A percentile compares a stretch with the other conserved stretches of the same genome.
Conservation (phyloP, 257 asterid genomes). For the Gentiana macrophylla region DNA sequence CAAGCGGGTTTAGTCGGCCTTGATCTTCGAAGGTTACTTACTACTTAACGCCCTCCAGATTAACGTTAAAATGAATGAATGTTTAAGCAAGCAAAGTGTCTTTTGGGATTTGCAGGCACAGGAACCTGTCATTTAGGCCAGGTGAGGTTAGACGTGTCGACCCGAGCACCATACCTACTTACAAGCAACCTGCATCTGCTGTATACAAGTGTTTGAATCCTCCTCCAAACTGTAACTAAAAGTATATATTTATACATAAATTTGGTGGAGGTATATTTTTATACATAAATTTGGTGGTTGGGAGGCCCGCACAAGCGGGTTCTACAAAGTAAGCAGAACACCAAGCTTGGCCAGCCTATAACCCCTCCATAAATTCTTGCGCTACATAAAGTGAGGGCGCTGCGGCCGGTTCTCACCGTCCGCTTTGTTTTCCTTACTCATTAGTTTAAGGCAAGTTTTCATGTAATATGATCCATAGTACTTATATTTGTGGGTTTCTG, state of each 20-base stretch:
- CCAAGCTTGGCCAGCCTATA: slow-evolving; percentile 95
- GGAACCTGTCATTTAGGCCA: slow-evolving; percentile 59
- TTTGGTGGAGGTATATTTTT: too few species aligned
- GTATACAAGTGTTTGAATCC: slow-evolving; percentile 82
- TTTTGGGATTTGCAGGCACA: slow-evolving; percentile 44
- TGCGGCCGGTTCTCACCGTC: slow-evolving; percentile 82
- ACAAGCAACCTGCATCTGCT: slow-evolving; percentile 71
- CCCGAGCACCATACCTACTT: slow-evolving; percentile 52
- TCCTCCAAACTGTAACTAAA: slow-evolving; percentile 73
- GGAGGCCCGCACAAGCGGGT: slow-evolving; percentile 99
- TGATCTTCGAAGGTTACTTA: slow-evolving; percentile 62
- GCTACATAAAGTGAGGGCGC: slow-evolving; percentile 32
- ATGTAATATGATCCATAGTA: fast-evolving
- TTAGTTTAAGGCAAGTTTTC: slow-evolving; percentile 78
- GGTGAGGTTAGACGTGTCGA: slow-evolving; percentile 86
- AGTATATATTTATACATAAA: background rate
- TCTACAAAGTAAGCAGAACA: slow-evolving; percentile 99
- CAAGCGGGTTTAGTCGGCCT: slow-evolving; percentile 85
- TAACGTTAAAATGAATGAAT: background rate
- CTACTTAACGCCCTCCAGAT: background rate
- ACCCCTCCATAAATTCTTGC: slow-evolving; percentile 96
- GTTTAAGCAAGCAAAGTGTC: background rate
- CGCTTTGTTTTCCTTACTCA: slow-evolving; percentile 99
- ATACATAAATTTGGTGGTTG: slow-evolving; percentile 4
- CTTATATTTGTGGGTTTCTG: slow-evolving; percentile 1